phyloP scores from a whole-genome alignment of 139 green algal genomes.

The Coelastrella sp. region DNA sequence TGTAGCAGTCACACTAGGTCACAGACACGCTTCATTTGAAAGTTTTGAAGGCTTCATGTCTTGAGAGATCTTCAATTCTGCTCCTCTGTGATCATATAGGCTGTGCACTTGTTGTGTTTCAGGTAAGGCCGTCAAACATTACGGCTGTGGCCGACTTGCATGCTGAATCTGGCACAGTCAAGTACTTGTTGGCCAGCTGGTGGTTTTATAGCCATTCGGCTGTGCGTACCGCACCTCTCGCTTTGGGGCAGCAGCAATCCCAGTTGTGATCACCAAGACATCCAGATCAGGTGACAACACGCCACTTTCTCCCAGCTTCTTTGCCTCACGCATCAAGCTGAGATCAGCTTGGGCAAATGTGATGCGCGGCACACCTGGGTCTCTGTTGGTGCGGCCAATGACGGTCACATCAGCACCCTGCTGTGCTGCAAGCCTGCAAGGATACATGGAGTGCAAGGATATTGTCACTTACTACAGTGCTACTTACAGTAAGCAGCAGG shows the following conservation, averaged over 20 bases:
- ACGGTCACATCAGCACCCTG: neutral
- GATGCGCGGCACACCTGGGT: neutral
- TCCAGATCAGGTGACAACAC: slow-evolving; percentile 6
- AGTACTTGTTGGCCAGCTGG: no score
- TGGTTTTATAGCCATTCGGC: neutral
- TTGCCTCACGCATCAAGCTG: slow-evolving; percentile 8
- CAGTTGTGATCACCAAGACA: neutral
- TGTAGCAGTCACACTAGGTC: no score
- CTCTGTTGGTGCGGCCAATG: slow-evolving; percentile 27
- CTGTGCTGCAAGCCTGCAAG: neutral
- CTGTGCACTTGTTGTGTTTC: no score
- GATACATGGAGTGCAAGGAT: neutral
- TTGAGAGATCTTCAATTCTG: no score
- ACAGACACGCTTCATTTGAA: no score
- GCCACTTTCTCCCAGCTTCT: neutral
- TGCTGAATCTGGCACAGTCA: no score
- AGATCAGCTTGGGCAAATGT: neutral
- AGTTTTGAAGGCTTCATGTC: no score
- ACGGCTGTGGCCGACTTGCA: no score
- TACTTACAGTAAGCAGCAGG: no score
- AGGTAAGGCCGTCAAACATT: no score
- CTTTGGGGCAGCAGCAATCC: neutral
- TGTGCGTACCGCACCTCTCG: neutral
- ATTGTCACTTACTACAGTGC: no score
- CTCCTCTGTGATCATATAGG: no score